Conservation (phyloP, 148 eudicot genomes). For the Amaranthus hypochondriacus region DNA sequence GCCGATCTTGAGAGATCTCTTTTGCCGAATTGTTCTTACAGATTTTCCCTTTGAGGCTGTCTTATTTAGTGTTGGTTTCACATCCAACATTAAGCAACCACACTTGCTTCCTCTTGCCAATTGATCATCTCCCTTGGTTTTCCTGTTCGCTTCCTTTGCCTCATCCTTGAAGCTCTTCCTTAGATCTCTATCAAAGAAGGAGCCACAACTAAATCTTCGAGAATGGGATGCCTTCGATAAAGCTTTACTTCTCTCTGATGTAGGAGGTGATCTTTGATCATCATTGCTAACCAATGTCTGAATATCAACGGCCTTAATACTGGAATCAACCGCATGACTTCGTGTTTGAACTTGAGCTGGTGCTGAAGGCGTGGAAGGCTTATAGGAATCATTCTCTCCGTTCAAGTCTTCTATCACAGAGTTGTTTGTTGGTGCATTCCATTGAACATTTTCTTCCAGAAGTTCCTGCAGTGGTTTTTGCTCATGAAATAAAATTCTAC, state of each 20-base stretch:
- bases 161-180: slow-evolving; percentile 31
- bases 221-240: slow-evolving; percentile 29
- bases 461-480: background rate
- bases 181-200: slow-evolving; percentile 37
- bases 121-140: slow-evolving; percentile 28
- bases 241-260: slow-evolving; percentile 24
- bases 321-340: slow-evolving; percentile 19
- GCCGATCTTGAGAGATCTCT: slow-evolving; percentile 21
- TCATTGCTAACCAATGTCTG: slow-evolving; percentile 16
- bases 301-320: slow-evolving; percentile 17
- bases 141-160: slow-evolving; percentile 26
- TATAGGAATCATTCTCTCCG: slow-evolving; percentile 19
- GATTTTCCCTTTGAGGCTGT: slow-evolving; percentile 59
- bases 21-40: slow-evolving; percentile 63
- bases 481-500: slow-evolving; percentile 14
- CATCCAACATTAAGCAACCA: slow-evolving; percentile 35
- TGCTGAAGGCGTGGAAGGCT: slow-evolving; percentile 22
- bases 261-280: slow-evolving; percentile 18
- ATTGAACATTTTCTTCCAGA: slow-evolving; percentile 12
- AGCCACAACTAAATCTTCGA: slow-evolving; percentile 39
- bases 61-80: slow-evolving; percentile 35
- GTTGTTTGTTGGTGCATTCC: slow-evolving; percentile 10
- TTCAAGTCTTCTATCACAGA: slow-evolving; percentile 28
- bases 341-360: slow-evolving; percentile 21
- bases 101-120: slow-evolving; percentile 28